Percentiles rank a stretch among this genome's conserved stretches.
phyloP scores from a whole-genome alignment of 768 basidiomycete species.

The Podaxis mareebaensis region DNA sequence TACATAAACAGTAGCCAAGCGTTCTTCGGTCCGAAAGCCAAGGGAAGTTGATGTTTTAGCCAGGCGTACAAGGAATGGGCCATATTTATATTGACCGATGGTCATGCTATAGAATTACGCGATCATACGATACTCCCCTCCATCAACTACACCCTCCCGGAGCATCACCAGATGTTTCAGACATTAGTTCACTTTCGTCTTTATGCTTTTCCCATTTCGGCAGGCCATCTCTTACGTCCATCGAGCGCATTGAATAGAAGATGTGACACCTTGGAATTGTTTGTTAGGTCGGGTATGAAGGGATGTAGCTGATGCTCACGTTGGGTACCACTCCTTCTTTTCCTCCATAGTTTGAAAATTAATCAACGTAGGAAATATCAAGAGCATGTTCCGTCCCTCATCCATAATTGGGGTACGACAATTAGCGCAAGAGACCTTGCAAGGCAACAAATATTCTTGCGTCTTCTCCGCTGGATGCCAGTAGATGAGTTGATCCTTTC shows the following conservation, averaged over 20 bases:
- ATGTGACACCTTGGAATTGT: slow-evolving; percentile 12
- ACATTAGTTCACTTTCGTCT: not conserved
- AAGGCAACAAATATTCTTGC: slow-evolving; percentile 10
- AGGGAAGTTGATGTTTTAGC: too few species aligned
- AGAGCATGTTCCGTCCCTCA: slow-evolving; percentile 17
- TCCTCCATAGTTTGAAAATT: slow-evolving; percentile 7
- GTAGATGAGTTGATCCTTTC: slow-evolving; percentile 12
- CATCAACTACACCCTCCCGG: not conserved
- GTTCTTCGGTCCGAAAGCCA: too few species aligned
- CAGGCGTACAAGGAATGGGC: too few species aligned
- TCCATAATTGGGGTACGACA: slow-evolving; percentile 19
- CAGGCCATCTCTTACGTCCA: slow-evolving; percentile 17
- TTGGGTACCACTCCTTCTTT: slow-evolving; percentile 13
- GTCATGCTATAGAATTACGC: too few species aligned
- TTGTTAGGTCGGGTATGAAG: not conserved
- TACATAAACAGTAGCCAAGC: too few species aligned
- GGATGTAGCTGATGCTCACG: not conserved
- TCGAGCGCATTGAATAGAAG: slow-evolving; percentile 14
- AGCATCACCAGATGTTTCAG: slow-evolving; percentile 4
- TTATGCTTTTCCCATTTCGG: slow-evolving; percentile 16
- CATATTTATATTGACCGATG: too few species aligned
- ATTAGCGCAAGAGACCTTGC: slow-evolving; percentile 16
- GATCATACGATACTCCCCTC: not conserved
- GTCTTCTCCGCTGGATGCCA: slow-evolving; percentile 7
- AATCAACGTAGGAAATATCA: slow-evolving; percentile 17